These are phyloP conservation scores for Colletotrichum orchidophilum DNA, from an alignment of 2,329 filamentous ascomycete genomes.

Conservation along the genomic window DNA sequence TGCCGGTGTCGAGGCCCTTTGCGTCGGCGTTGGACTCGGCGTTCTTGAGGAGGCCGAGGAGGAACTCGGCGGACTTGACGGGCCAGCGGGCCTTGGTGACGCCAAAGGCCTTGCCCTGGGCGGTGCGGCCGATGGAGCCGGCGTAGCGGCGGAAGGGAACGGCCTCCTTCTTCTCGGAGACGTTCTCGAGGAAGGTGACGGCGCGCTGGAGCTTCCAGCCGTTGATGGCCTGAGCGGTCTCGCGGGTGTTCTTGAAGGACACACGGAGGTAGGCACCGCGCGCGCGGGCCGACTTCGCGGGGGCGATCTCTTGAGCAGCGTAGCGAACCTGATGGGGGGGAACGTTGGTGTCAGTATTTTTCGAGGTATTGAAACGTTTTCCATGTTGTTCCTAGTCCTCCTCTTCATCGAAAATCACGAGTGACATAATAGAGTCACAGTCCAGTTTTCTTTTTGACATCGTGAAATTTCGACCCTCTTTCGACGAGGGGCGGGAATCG, in stretches of 20 bases:
- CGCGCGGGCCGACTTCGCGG: slow-evolving; percentile 94
- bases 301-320: slow-evolving; percentile 88
- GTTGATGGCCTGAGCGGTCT: slow-evolving; percentile 99
- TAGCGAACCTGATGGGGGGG: slow-evolving; percentile 80
- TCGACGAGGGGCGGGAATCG: not conserved
- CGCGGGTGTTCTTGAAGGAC: slow-evolving; percentile 99
- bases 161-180: slow-evolving; percentile 95
- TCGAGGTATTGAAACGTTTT: not conserved
- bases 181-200: slow-evolving; percentile 97
- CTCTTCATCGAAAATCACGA: slow-evolving; percentile 37
- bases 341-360: slow-evolving; percentile 33
- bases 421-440: not conserved
- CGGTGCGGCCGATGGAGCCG: slow-evolving; percentile 92
- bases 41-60: slow-evolving; percentile 97
- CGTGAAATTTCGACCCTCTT: slow-evolving; percentile 4
- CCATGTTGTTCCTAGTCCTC: not conserved
- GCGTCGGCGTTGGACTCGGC: slow-evolving; percentile 96
- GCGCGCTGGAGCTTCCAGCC: slow-evolving; percentile 98
- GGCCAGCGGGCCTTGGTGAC: slow-evolving; percentile 98
- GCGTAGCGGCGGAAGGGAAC: slow-evolving; percentile 98
- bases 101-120: slow-evolving; percentile 99
- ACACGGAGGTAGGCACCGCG: slow-evolving; percentile 99
- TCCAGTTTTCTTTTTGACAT: slow-evolving; percentile 10
- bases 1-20: slow-evolving; percentile 97
- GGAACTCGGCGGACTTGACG: slow-evolving; percentile 98